Evolutionary conservation across 2,329 filamentous ascomycete species (phyloP).

Genomic region (Xylariales sp.): DNA sequence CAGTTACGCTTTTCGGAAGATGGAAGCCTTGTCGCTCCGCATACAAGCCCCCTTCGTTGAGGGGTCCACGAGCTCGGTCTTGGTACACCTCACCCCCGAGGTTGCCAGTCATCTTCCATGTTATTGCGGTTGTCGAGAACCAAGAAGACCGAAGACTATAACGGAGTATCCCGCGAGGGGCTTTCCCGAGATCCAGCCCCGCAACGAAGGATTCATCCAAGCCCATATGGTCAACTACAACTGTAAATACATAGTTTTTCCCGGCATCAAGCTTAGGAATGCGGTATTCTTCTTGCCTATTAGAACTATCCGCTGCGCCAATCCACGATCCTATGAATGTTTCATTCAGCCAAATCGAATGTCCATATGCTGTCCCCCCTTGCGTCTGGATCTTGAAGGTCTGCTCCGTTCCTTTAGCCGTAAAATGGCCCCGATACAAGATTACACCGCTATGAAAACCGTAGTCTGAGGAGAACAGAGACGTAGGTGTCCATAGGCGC

Average conservation of each 20-base stretch:
- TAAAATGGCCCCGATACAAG: slow-evolving; percentile 67
- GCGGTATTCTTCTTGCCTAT: background rate
- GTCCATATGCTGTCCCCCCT: slow-evolving; percentile 1
- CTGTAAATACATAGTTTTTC: slow-evolving; percentile 55
- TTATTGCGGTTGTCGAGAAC: slow-evolving; percentile 35
- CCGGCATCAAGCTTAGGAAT: background rate
- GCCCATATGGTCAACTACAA: slow-evolving; percentile 71
- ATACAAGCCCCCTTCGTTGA: slow-evolving; percentile 63
- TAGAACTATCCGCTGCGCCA: background rate
- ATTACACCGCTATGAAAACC: slow-evolving; percentile 67
- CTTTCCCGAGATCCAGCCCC: slow-evolving; percentile 58
- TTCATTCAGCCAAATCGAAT: background rate
- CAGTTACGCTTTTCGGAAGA: slow-evolving; percentile 46
- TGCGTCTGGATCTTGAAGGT: slow-evolving; percentile 1
- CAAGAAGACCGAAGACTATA: slow-evolving; percentile 47
- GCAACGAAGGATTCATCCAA: slow-evolving; percentile 57
- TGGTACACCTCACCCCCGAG: slow-evolving; percentile 59
- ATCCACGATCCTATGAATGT: background rate
- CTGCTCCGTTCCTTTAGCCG: slow-evolving; percentile 44
- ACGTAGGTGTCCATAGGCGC: slow-evolving; percentile 56
- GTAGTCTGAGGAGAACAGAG: slow-evolving; percentile 68
- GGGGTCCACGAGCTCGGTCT: slow-evolving; percentile 55
- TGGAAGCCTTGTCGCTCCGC: slow-evolving; percentile 61
- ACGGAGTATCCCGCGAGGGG: slow-evolving; percentile 56
- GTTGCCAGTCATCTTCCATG: slow-evolving; percentile 67